Evolutionary conservation across 768 basidiomycete species (phyloP).

Genomic region (Chlorophyllum brunneum): DNA sequence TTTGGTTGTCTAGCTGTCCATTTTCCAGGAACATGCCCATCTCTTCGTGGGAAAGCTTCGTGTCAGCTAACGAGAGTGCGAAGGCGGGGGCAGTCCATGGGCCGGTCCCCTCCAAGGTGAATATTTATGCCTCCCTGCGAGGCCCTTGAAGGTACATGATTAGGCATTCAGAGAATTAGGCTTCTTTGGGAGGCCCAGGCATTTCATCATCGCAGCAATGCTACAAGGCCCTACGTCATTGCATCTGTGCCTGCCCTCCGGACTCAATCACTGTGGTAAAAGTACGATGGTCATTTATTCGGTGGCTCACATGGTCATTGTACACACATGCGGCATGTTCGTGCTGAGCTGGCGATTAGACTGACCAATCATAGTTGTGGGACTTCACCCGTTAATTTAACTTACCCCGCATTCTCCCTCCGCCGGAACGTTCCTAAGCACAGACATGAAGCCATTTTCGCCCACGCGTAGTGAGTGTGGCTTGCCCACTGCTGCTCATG

Average conservation of each 20-base stretch:
- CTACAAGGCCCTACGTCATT: background rate
- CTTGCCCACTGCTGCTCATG: background rate
- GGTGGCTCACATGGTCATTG: constrained; percentile 1
- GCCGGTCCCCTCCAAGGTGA: too few relatives aligned
- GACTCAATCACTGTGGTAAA: background rate
- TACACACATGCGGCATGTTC: background rate
- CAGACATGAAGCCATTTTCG: background rate
- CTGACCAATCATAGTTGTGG: background rate
- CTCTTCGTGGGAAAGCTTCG: background rate
- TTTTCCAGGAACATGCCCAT: constrained; percentile 5
- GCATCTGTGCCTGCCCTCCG: background rate
- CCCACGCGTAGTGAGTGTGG: constrained; percentile 6
- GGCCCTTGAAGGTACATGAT: background rate
- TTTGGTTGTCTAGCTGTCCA: background rate
- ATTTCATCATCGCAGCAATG: background rate
- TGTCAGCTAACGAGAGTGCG: too few relatives aligned
- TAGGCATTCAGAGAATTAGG: constrained; percentile 1
- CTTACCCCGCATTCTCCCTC: constrained; percentile 9
- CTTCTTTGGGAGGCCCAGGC: background rate
- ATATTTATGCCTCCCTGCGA: too few relatives aligned
- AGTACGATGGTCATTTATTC: background rate
- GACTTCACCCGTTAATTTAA: background rate
- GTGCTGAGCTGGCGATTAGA: background rate
- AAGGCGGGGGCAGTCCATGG: too few relatives aligned
- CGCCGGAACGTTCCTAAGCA: constrained; percentile 5